Evolutionary conservation across 2,329 filamentous ascomycete species (phyloP), one percentile per base, ranked within the genome.

Genomic region (Aspergillus sp.): DNA sequence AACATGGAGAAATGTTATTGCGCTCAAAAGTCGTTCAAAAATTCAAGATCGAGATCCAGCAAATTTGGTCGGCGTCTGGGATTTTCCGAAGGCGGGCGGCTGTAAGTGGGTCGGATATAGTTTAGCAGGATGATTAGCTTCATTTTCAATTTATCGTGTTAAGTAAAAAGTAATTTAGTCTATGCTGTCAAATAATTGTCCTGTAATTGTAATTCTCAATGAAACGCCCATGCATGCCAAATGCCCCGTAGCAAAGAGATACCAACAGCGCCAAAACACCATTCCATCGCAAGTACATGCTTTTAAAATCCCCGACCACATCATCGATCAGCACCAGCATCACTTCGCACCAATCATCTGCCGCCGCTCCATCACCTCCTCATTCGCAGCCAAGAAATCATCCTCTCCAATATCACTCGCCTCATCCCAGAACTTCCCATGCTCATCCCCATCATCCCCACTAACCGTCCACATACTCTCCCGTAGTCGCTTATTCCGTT

Each of bases 381-480:
- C 95, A 47, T 84, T 83, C 25, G 89, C 88, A 57, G 90, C 82
- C 51, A 90, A 80, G 69, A 89, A 89, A 71, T 99, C 95, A 72
- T 99, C 95, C 62, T 95, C 91, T 4, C 90, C 91, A 63, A 94
- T 82, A 65, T 95, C 91, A 70, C 91, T 96, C 17, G 87, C 89
- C 72, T 97, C 92, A 43, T 95, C 91, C 89, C 91, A 96, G 65
- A 96, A 78, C 77, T 87, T 91, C 64, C 89, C 85, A 78, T 92
- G 89, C 77, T 98, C 94, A 7, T 88, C 85, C 25, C 85, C 82
- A 8, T 83, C 80, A 32, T 86, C 84, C 8, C 85, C 83, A 30
- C 86, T 86, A 2, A 97, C 88, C 0, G 92, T 91, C 95, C 96
- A 99, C 64, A 97, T 96, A 69, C 89, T 92, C 79, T 99, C 95